Percentiles rank a stretch among this genome's conserved stretches.
These are phyloP conservation scores for Dentipellis sp. DNA, from an alignment of 768 basidiomycete genomes.

Conservation along the genomic window DNA sequence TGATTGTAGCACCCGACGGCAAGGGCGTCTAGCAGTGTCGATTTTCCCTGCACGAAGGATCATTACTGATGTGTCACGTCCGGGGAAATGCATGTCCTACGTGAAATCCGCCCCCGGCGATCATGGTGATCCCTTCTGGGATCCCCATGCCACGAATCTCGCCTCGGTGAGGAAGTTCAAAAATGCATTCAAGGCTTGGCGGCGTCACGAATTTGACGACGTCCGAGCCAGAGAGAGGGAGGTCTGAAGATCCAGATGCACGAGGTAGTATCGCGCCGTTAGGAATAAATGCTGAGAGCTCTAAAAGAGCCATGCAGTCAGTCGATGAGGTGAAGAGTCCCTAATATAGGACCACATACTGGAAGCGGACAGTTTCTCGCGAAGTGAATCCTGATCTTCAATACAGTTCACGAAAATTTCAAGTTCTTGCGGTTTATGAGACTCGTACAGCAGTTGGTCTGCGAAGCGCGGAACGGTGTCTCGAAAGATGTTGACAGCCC, in stretches of 20 bases:
- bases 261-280: slow-evolving; percentile 15
- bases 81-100: not conserved
- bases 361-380: not conserved
- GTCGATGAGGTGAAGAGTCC: not conserved
- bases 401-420: not conserved
- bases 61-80: not conserved
- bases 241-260: slow-evolving; percentile 9
- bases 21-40: slow-evolving; percentile 12
- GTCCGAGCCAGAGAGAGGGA: slow-evolving; percentile 1
- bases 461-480: not conserved
- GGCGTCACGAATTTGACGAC: not conserved
- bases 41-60: slow-evolving; percentile 6
- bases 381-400: not conserved
- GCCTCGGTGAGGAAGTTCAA: slow-evolving; percentile 8
- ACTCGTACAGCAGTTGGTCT: not conserved
- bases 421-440: not conserved
- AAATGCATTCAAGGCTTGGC: not conserved
- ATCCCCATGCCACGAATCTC: slow-evolving; percentile 11
- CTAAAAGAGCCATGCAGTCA: slow-evolving; percentile 1
- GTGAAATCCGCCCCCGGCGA: slow-evolving; percentile 14
- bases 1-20: slow-evolving; percentile 13
- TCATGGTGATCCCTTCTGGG: slow-evolving; percentile 11
- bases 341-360: not conserved
- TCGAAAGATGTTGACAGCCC: not conserved
- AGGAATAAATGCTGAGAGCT: slow-evolving; percentile 10